phyloP scores from a whole-genome alignment of 2,329 filamentous ascomycete genomes.

The Endoconidiophora laricicola region DNA sequence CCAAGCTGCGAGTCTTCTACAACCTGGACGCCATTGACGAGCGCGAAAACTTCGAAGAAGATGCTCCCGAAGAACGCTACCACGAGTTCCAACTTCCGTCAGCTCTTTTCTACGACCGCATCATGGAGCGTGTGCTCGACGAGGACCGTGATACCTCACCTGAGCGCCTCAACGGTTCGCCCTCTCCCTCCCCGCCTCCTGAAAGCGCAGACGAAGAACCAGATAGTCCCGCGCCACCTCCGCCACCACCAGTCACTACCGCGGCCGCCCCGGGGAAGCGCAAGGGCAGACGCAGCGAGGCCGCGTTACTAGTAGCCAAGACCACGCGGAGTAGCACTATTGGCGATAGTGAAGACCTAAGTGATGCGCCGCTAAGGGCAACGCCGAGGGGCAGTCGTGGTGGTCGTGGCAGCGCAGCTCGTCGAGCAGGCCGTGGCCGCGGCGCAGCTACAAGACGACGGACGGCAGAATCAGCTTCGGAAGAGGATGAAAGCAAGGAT shows the following conservation, averaged over 20 bases:
- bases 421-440: slow-evolving; percentile 19
- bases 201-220: slow-evolving; percentile 12
- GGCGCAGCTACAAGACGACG: slow-evolving; percentile 10
- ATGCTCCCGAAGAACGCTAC: slow-evolving; percentile 42
- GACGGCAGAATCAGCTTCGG: slow-evolving; percentile 14
- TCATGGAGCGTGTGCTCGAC: slow-evolving; percentile 22
- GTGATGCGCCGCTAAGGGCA: slow-evolving; percentile 25
- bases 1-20: slow-evolving; percentile 68
- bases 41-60: slow-evolving; percentile 52
- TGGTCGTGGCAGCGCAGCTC: background rate
- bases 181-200: slow-evolving; percentile 17
- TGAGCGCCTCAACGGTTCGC: slow-evolving; percentile 1
- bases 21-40: slow-evolving; percentile 77
- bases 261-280: slow-evolving; percentile 18
- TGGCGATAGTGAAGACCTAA: slow-evolving; percentile 35
- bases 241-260: background rate
- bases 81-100: slow-evolving; percentile 48
- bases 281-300: slow-evolving; percentile 5
- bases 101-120: slow-evolving; percentile 25
- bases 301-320: background rate
- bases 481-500: slow-evolving; percentile 23
- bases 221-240: background rate
- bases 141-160: slow-evolving; percentile 7
- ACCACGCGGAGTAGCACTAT: slow-evolving; percentile 26
- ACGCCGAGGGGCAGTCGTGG: slow-evolving; percentile 14